These are phyloP conservation scores for Arachis stenosperma DNA, from an alignment of 306 rosid genomes.

Conservation along the genomic window DNA sequence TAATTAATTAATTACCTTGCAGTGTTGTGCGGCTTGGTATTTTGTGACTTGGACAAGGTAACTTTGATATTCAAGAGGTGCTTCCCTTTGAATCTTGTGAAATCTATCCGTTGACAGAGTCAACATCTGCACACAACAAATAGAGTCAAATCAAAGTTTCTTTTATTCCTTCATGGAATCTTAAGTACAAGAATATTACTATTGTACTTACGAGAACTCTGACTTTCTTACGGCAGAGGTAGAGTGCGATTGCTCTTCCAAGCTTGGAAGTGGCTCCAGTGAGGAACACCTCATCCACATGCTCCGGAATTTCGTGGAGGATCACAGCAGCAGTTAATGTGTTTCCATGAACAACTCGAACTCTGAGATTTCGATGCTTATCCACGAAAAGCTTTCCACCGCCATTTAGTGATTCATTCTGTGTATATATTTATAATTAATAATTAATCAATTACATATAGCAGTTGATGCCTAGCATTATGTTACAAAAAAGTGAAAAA, in stretches of 20 bases:
- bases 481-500: no score
- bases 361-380: constrained; percentile 87
- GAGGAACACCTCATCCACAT: constrained; percentile 83
- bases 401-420: constrained; percentile 93
- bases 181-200: neutral
- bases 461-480: no score
- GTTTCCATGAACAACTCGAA: constrained; percentile 96
- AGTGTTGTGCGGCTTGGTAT: constrained; percentile 84
- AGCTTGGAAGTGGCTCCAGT: constrained; percentile 97
- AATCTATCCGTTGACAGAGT: constrained; percentile 88
- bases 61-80: constrained; percentile 75
- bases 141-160: no score
- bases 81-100: constrained; percentile 81
- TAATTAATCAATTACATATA: no score
- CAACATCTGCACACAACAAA: constrained; percentile 64
- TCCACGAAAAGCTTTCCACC: constrained; percentile 95
- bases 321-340: constrained; percentile 97
- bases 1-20: constrained; percentile 57
- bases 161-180: no score
- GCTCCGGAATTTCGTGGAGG: constrained; percentile 72
- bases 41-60: constrained; percentile 92
- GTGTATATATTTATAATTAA: constrained; percentile 11
- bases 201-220: constrained; percentile 71
- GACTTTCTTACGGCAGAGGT: constrained; percentile 82
- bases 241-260: constrained; percentile 96